Evolutionary conservation across 2,329 filamentous ascomycete genomes (phyloP), one percentile per base, ranked within the genome.

Genomic region (Emericellopsis atlantica): DNA sequence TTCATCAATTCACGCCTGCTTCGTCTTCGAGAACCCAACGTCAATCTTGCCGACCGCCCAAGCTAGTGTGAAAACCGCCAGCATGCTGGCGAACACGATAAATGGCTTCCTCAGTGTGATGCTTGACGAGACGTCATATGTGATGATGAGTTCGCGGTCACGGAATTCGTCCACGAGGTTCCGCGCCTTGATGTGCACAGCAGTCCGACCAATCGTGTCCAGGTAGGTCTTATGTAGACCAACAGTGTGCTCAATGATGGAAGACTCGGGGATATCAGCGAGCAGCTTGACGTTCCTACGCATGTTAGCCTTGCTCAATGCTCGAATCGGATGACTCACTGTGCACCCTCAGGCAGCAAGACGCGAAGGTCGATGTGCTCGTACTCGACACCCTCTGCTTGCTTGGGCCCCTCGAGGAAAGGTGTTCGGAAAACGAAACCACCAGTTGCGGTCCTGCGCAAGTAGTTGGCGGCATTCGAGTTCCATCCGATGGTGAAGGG

Each of bases 401-500:
- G 81, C 66, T 84, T 92, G 33, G 90, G 90, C 0, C 92, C 92
- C 62, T 96, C 88, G 10, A 98, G 66, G 65, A 98, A 92, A 7
- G 92, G 90, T 7, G 95, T 81, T 55, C 86, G 93, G 45, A 98
- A 72, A 9, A 94, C 73, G 54, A 86, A 94, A n/a, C 77, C 74
- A 44, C 86, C 78, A 22, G 72, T 72, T 36, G 69, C 65, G 34
- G 74, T 69, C 50, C 69, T 76, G 52, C 86, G 80, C 49, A 98
- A 59, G 58, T 85, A 92, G 43, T 75, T 76, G 53, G 78, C 78
- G 23, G 93, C 71, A 49, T 94, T 79, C 40, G 84, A 81, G 65
- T 96, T 93, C 92, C 92, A 98, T 50, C 92, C 92, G 43, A 96
- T 80, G 44, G 84, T 86, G 69, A 96, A 98, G 49, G 85, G 92